phyloP scores from a whole-genome alignment of 75 land plant genomes.

The Isoetes taiwanensis region DNA sequence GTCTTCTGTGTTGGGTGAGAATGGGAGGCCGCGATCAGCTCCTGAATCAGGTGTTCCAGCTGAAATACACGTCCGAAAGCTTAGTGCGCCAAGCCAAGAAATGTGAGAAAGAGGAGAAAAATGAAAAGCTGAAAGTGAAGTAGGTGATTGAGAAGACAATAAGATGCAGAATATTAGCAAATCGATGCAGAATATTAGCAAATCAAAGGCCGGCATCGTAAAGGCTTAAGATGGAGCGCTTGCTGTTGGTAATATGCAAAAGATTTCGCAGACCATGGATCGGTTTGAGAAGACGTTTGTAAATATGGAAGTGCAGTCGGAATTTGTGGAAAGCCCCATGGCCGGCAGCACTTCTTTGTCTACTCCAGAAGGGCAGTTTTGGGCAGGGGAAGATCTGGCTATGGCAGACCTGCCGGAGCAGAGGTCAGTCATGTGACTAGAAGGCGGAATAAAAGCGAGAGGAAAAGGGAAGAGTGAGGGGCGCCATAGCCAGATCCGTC shows the following conservation, averaged over 20 bases:
- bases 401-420: no score
- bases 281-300: conserved; percentile 30
- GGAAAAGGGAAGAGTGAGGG: no score
- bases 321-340: conserved; percentile 32
- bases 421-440: no score
- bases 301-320: conserved; percentile 37
- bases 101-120: not conserved
- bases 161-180: conserved; percentile 13
- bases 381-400: no score
- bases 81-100: conserved; percentile 4
- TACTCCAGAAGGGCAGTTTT: conserved; percentile 22
- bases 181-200: conserved; percentile 10
- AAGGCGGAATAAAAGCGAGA: no score
- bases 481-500: no score
- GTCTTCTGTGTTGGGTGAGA: no score
- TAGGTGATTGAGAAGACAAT: conserved; percentile 21
- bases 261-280: conserved; percentile 37
- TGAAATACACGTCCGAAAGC: not conserved
- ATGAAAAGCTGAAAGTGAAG: conserved; percentile 16
- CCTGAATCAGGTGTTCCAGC: conserved; percentile 3
- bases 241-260: conserved; percentile 21
- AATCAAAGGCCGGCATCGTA: conserved; percentile 11
- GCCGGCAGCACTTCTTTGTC: conserved; percentile 33
- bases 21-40: no score
- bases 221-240: conserved; percentile 14